A percentile compares a stretch with the other conserved stretches of the same genome.
phyloP scores from a whole-genome alignment of 768 basidiomycete species.

The Termitomyces sp. region DNA sequence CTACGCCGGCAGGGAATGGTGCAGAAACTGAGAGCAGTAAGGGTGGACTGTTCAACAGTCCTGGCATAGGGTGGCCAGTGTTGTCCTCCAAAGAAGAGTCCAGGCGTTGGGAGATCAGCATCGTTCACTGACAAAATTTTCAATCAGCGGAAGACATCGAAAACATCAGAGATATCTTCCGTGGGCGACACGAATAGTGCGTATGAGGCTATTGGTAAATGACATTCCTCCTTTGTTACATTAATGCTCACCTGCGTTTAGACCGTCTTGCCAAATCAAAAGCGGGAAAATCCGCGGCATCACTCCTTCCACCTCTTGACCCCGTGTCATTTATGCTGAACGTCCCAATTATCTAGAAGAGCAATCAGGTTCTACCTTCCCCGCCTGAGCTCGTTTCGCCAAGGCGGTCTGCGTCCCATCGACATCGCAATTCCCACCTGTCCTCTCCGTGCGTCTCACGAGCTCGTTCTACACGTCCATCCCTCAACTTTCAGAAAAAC shows the following conservation, averaged over 20 bases:
- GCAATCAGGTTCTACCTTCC: slow-evolving; percentile 10
- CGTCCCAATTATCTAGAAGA: slow-evolving; percentile 9
- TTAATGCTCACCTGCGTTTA: not conserved
- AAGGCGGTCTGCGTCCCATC: slow-evolving; percentile 15
- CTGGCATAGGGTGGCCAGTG: slow-evolving; percentile 42
- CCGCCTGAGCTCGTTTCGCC: slow-evolving; percentile 15
- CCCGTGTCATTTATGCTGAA: slow-evolving; percentile 16
- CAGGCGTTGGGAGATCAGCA: slow-evolving; percentile 40
- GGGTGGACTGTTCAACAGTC: slow-evolving; percentile 15
- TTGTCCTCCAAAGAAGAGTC: slow-evolving; percentile 49
- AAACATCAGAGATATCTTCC: slow-evolving; percentile 37
- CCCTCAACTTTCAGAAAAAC: not conserved
- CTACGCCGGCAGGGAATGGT: slow-evolving; percentile 50
- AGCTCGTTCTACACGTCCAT: slow-evolving; percentile 13
- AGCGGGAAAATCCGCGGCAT: slow-evolving; percentile 14
- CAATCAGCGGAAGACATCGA: slow-evolving; percentile 51
- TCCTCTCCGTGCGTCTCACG: slow-evolving; percentile 13
- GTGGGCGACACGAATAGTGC: slow-evolving; percentile 27
- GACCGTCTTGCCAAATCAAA: slow-evolving; percentile 16
- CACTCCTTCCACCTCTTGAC: slow-evolving; percentile 19
- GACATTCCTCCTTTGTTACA: not conserved
- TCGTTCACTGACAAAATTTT: slow-evolving; percentile 62
- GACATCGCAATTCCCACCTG: slow-evolving; percentile 14
- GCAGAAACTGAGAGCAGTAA: not conserved
- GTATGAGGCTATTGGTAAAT: slow-evolving; percentile 37